These are phyloP conservation scores for Ambrosiella xylebori DNA, from an alignment of 2,329 filamentous ascomycete genomes.

Conservation along the genomic window DNA sequence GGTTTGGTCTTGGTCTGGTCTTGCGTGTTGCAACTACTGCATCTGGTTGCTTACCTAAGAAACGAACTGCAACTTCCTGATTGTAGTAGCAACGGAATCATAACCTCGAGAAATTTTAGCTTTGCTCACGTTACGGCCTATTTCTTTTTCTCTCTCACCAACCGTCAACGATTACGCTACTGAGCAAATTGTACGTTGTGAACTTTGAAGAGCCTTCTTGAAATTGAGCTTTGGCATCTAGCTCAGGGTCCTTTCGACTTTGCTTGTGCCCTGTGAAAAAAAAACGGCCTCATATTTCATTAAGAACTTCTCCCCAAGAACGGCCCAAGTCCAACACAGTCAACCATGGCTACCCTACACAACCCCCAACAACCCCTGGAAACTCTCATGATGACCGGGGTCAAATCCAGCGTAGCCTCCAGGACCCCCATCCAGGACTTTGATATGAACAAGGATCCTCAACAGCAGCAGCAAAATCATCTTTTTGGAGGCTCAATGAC, in stretches of 20 bases:
- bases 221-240: not conserved
- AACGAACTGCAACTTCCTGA: too few species aligned
- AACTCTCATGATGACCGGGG: not conserved
- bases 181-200: too few species aligned
- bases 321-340: not conserved
- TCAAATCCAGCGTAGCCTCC: not conserved
- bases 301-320: not conserved
- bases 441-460: not conserved
- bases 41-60: too few species aligned
- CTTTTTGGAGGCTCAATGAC: not conserved
- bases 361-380: not conserved
- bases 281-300: not conserved
- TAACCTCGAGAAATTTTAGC: too few species aligned
- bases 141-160: too few species aligned
- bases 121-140: too few species aligned
- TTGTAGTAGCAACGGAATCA: too few species aligned
- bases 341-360: not conserved
- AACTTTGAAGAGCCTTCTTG: too few species aligned
- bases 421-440: not conserved
- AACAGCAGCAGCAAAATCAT: not conserved
- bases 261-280: not conserved
- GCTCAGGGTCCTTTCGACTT: not conserved
- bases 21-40: too few species aligned
- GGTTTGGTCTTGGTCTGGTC: too few species aligned
- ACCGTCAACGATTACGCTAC: too few species aligned